These are phyloP conservation scores for Cryptococcus sp. DNA, from an alignment of 1,284 basidiomycete species.

Conservation along the genomic window DNA sequence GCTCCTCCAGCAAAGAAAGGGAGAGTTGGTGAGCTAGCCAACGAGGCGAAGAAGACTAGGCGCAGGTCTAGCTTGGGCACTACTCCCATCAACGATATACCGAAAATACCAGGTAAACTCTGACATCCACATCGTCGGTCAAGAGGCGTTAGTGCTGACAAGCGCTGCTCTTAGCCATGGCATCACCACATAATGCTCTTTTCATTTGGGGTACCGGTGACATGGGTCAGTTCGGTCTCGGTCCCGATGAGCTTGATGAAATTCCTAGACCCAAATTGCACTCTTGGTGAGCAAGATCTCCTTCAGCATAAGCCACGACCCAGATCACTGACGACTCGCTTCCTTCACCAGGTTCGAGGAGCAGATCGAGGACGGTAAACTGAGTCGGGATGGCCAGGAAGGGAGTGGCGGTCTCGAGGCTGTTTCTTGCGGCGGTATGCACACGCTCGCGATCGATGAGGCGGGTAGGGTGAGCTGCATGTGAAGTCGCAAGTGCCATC, in stretches of 20 bases:
- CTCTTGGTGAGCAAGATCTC: slow-evolving; percentile 41
- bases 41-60: slow-evolving; percentile 24
- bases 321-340: not conserved
- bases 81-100: slow-evolving; percentile 29
- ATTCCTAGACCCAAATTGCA: slow-evolving; percentile 70
- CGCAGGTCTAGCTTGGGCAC: slow-evolving; percentile 25
- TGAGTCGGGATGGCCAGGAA: slow-evolving; percentile 57
- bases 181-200: slow-evolving; percentile 49
- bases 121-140: no score
- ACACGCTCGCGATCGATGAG: slow-evolving; percentile 80
- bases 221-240: slow-evolving; percentile 85
- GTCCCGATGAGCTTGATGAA: slow-evolving; percentile 66
- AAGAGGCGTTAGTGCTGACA: no score
- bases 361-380: slow-evolving; percentile 47
- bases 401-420: slow-evolving; percentile 66
- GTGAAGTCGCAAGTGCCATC: not conserved
- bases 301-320: not conserved
- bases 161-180: no score
- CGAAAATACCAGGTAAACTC: slow-evolving; percentile 35
- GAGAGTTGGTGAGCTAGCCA: slow-evolving; percentile 23
- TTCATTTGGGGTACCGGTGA: slow-evolving; percentile 83
- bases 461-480: slow-evolving; percentile 69
- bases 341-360: slow-evolving; percentile 46
- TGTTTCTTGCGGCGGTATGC: slow-evolving; percentile 77
- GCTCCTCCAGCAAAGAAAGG: slow-evolving; percentile 27